Conservation (phyloP, 2,329 filamentous ascomycete species). For the Penicillium sp. region DNA sequence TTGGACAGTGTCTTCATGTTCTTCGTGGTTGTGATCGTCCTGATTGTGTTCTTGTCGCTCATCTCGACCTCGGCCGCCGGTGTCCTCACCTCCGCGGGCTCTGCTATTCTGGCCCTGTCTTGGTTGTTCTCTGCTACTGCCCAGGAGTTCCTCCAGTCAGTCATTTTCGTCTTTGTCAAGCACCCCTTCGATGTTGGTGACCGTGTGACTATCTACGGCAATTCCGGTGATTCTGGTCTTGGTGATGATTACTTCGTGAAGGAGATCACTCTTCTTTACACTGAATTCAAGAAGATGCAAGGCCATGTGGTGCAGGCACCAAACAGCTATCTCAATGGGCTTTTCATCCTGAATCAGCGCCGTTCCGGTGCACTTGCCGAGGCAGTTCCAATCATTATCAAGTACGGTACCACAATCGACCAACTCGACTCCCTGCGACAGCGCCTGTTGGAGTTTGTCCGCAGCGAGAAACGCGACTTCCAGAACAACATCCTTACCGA, state of each 20-base stretch:
- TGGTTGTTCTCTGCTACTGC: slow-evolving; percentile 93
- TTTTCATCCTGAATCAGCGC: slow-evolving; percentile 94
- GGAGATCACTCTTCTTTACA: slow-evolving; percentile 87
- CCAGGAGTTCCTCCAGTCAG: slow-evolving; percentile 89
- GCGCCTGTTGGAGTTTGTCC: slow-evolving; percentile 78
- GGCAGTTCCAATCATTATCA: slow-evolving; percentile 77
- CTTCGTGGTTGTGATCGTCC: slow-evolving; percentile 73
- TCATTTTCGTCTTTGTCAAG: slow-evolving; percentile 95
- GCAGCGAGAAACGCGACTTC: slow-evolving; percentile 83
- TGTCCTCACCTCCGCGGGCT: slow-evolving; percentile 85
- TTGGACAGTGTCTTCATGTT: slow-evolving; percentile 87
- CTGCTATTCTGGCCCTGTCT: slow-evolving; percentile 79
- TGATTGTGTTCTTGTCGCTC: slow-evolving; percentile 84
- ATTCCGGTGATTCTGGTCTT: slow-evolving; percentile 71
- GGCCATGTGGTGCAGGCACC: slow-evolving; percentile 94
- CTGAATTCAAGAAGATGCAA: slow-evolving; percentile 98
- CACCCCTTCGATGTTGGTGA: slow-evolving; percentile 97
- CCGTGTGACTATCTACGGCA: slow-evolving; percentile 86
- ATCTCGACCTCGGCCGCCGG: slow-evolving; percentile 88
- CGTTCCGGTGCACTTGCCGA: slow-evolving; percentile 86
- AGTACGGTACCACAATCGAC: slow-evolving; percentile 79
- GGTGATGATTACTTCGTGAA: slow-evolving; percentile 97
- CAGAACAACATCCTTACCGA: slow-evolving; percentile 84
- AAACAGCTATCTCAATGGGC: slow-evolving; percentile 85
- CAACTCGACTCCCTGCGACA: slow-evolving; percentile 80